Evolutionary conservation across 495 filamentous ascomycete genomes (phyloP).

Genomic region (Neurospora tetrasperma): DNA sequence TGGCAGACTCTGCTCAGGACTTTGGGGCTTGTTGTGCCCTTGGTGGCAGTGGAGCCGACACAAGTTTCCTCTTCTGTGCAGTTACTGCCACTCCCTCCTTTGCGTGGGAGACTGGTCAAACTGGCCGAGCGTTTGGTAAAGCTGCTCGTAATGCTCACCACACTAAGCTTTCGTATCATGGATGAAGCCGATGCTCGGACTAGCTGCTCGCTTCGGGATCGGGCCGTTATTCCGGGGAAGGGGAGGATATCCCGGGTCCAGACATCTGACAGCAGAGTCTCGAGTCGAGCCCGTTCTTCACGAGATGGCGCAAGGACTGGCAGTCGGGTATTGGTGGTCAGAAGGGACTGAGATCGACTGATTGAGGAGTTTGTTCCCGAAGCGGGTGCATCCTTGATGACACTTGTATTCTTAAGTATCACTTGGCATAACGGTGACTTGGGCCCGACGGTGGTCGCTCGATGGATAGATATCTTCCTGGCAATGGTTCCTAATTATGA

Average conservation of each 20-base stretch:
- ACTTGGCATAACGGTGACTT: conserved; percentile 57
- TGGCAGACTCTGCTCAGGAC: neutral
- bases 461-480: conserved; percentile 71
- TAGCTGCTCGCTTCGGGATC: conserved; percentile 50
- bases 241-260: conserved; percentile 80
- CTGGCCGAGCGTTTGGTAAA: conserved; percentile 50
- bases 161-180: conserved; percentile 76
- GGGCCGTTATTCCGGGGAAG: conserved; percentile 70
- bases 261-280: conserved; percentile 62
- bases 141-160: conserved; percentile 54
- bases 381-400: conserved; percentile 43
- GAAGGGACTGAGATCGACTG: conserved; percentile 60
- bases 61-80: conserved; percentile 6
- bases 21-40: neutral
- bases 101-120: conserved; percentile 18
- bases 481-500: conserved; percentile 47
- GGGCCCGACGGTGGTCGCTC: conserved; percentile 55
- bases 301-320: conserved; percentile 59
- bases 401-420: conserved; percentile 83
- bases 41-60: neutral
- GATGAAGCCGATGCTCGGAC: conserved; percentile 63
- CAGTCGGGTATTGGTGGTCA: conserved; percentile 49
- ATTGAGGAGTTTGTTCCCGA: conserved; percentile 38
- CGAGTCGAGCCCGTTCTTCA: conserved; percentile 66
- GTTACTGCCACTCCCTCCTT: neutral